phyloP scores from a whole-genome alignment of 2,329 filamentous ascomycete species.

The Fusarium veterinarium region DNA sequence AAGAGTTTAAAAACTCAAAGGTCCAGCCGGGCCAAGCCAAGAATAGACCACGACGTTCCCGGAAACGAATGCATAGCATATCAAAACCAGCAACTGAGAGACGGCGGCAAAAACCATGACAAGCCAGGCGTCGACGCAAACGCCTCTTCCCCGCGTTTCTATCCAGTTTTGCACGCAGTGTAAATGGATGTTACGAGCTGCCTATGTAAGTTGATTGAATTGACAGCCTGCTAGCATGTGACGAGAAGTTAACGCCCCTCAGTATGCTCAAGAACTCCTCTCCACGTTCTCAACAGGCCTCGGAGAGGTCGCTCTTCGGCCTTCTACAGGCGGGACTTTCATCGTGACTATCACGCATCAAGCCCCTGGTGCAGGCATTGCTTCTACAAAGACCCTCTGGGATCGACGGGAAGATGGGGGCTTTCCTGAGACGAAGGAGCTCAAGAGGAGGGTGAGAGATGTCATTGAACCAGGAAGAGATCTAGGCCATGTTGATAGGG shows the following conservation, averaged over 20 bases:
- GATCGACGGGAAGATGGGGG: slow-evolving; percentile 88
- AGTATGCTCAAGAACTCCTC: slow-evolving; percentile 95
- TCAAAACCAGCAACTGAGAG: background rate
- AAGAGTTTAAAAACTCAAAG: slow-evolving; percentile 20
- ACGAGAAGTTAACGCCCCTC: background rate
- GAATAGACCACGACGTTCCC: slow-evolving; percentile 27
- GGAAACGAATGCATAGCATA: slow-evolving; percentile 6
- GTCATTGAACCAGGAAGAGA: slow-evolving; percentile 81
- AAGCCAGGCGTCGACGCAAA: slow-evolving; percentile 15
- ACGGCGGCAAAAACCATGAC: slow-evolving; percentile 13
- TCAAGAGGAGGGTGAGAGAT: slow-evolving; percentile 87
- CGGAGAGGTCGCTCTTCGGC: slow-evolving; percentile 89
- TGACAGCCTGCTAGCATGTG: background rate
- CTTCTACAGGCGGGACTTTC: slow-evolving; percentile 86
- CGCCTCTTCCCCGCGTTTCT: slow-evolving; percentile 73
- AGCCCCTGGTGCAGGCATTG: slow-evolving; percentile 46
- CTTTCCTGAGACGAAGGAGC: slow-evolving; percentile 92
- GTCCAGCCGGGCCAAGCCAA: background rate
- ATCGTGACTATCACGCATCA: slow-evolving; percentile 70
- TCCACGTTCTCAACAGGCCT: slow-evolving; percentile 88
- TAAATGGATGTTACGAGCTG: slow-evolving; percentile 88
- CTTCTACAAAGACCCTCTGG: slow-evolving; percentile 74
- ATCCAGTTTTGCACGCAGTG: slow-evolving; percentile 96
- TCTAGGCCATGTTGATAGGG: slow-evolving; percentile 82
- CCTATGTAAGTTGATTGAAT: slow-evolving; percentile 72